Evolutionary conservation across 1,284 basidiomycete genomes (phyloP).

Genomic region (Ustilago trichophora): DNA sequence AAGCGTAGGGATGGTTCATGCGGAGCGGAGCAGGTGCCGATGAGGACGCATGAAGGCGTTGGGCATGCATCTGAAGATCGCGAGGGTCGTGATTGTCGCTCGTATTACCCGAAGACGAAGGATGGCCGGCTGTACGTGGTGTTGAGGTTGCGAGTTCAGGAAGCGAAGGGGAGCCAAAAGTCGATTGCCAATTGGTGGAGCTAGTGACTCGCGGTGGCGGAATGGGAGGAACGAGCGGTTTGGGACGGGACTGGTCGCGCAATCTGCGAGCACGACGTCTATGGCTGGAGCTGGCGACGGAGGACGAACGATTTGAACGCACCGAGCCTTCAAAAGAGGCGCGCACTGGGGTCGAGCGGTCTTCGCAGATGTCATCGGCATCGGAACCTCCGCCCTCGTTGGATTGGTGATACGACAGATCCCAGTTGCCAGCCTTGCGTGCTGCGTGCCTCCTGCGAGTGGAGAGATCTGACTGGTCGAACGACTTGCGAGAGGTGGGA

Average conservation of each 20-base stretch:
- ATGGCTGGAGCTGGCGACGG: slow-evolving; percentile 8
- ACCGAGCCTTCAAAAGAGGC: slow-evolving; percentile 32
- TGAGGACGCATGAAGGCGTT: slow-evolving; percentile 8
- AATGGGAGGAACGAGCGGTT: slow-evolving; percentile 34
- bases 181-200: slow-evolving; percentile 42
- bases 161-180: slow-evolving; percentile 33
- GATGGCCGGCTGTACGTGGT: slow-evolving; percentile 1
- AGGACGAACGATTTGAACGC: slow-evolving; percentile 20
- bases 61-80: background rate
- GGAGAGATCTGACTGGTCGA: slow-evolving; percentile 20
- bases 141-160: slow-evolving; percentile 14
- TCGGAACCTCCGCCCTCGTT: slow-evolving; percentile 21
- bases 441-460: slow-evolving; percentile 6
- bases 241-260: slow-evolving; percentile 13
- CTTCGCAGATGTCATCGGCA: slow-evolving; percentile 29
- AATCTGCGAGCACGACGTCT: slow-evolving; percentile 19
- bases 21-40: slow-evolving; percentile 14
- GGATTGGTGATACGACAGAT: slow-evolving; percentile 3
- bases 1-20: slow-evolving; percentile 26
- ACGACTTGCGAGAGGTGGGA: slow-evolving; percentile 11
- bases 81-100: slow-evolving; percentile 12
- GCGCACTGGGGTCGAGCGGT: slow-evolving; percentile 6
- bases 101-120: slow-evolving; percentile 11
- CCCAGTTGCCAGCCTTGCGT: slow-evolving; percentile 8
- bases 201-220: slow-evolving; percentile 36